phyloP scores from a whole-genome alignment of 306 rosid species.

The Mimosa pudica region DNA sequence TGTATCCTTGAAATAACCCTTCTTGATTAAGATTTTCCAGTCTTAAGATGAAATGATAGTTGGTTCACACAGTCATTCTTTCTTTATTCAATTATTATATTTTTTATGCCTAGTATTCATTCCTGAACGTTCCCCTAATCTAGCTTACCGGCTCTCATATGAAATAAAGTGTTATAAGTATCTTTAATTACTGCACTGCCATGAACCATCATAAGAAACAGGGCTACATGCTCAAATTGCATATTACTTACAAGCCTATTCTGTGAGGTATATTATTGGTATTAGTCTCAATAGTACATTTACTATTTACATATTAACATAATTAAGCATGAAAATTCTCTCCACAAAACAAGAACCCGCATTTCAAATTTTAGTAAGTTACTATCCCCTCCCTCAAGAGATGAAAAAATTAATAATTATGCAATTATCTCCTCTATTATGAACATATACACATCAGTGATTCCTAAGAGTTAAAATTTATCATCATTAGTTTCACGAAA shows the following conservation, averaged over 20 bases:
- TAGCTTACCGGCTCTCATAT: background rate
- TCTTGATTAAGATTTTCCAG: constrained; percentile 17
- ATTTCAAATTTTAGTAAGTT: no score
- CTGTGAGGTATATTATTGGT: constrained; percentile 5
- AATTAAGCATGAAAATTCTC: no score
- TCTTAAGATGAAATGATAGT: background rate
- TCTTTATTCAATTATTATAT: background rate
- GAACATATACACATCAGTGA: no score
- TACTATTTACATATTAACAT: background rate
- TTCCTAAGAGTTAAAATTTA: background rate
- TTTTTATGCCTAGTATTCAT: constrained; percentile 17
- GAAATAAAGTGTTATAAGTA: no score
- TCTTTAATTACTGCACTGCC: constrained; percentile 20
- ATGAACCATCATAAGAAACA: constrained; percentile 12
- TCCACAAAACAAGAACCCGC: no score
- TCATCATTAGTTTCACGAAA: constrained; percentile 20
- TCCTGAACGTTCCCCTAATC: constrained; percentile 21
- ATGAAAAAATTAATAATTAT: no score
- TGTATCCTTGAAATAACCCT: constrained; percentile 16
- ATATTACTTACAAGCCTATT: constrained; percentile 15
- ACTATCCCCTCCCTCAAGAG: no score
- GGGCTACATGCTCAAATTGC: constrained; percentile 16
- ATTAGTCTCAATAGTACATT: constrained; percentile 2
- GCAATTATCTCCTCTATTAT: no score
- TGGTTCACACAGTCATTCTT: background rate